Evolutionary conservation across 2,329 filamentous ascomycete species (phyloP).

Genomic region (Beauveria pseudobassiana): DNA sequence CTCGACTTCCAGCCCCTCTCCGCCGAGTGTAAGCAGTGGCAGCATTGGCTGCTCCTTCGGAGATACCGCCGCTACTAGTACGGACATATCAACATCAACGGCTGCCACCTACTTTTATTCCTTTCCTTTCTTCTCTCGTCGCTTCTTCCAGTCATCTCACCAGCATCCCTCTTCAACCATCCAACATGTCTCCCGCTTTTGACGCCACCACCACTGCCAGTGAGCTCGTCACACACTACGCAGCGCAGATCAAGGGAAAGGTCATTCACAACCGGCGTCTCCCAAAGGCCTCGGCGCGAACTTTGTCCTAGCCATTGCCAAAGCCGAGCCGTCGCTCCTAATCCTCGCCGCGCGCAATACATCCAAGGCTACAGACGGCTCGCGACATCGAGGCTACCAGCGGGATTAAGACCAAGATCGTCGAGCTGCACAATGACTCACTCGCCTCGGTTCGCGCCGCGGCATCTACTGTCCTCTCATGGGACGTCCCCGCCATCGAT

Average conservation of each 20-base stretch:
- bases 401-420: constrained; percentile 22
- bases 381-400: constrained; percentile 22
- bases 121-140: too few relatives aligned
- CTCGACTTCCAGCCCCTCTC: too few relatives aligned
- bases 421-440: constrained; percentile 30
- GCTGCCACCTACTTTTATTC: too few relatives aligned
- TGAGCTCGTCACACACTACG: not conserved
- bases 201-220: not conserved
- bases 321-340: constrained; percentile 27
- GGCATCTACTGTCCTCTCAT: constrained; percentile 27
- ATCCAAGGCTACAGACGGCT: constrained; percentile 28
- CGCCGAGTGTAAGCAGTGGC: too few relatives aligned
- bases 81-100: too few relatives aligned
- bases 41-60: too few relatives aligned
- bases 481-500: constrained; percentile 29
- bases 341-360: constrained; percentile 33
- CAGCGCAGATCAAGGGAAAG: constrained; percentile 21
- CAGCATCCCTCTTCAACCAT: too few relatives aligned
- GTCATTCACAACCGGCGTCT: constrained; percentile 29
- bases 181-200: not conserved
- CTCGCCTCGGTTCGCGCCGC: constrained; percentile 31
- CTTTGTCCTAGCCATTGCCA: constrained; percentile 26
- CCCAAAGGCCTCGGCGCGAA: constrained; percentile 25
- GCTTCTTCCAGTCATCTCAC: too few relatives aligned
- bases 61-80: too few relatives aligned